phyloP scores from a whole-genome alignment of 2,329 filamentous ascomycete genomes.

The Cladophialophora yegresii region DNA sequence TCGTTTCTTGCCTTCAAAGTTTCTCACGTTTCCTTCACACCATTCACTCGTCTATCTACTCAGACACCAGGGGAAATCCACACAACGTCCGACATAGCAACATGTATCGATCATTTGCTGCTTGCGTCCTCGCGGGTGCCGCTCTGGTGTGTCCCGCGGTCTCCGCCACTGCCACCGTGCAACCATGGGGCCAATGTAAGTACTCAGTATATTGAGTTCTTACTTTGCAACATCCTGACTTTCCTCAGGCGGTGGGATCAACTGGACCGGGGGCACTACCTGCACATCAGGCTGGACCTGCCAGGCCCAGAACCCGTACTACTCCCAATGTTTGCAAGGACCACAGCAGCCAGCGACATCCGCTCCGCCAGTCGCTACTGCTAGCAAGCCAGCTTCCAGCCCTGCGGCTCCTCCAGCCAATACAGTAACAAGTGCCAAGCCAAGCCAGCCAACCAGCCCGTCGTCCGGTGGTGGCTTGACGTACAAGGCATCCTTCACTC shows the following conservation, averaged over 20 bases:
- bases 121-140: slow-evolving; percentile 19
- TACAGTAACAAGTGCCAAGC: slow-evolving; percentile 15
- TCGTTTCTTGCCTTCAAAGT: slow-evolving; percentile 23
- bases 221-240: neutral
- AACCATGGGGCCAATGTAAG: slow-evolving; percentile 32
- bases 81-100: neutral
- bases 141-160: slow-evolving; percentile 21
- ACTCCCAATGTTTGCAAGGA: slow-evolving; percentile 43
- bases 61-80: neutral
- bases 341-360: slow-evolving; percentile 7
- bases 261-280: slow-evolving; percentile 41
- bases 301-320: slow-evolving; percentile 41
- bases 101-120: slow-evolving; percentile 22
- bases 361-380: slow-evolving; percentile 4
- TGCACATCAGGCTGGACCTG: slow-evolving; percentile 43
- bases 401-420: slow-evolving; percentile 11
- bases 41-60: slow-evolving; percentile 8
- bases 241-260: slow-evolving; percentile 40
- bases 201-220: neutral
- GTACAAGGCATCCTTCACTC: slow-evolving; percentile 42
- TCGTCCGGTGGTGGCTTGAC: slow-evolving; percentile 17
- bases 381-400: neutral
- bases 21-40: slow-evolving; percentile 7
- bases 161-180: slow-evolving; percentile 6
- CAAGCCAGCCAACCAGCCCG: slow-evolving; percentile 19